phyloP scores from a whole-genome alignment of 352 stramenopile species.

The Phytophthora idaei region DNA sequence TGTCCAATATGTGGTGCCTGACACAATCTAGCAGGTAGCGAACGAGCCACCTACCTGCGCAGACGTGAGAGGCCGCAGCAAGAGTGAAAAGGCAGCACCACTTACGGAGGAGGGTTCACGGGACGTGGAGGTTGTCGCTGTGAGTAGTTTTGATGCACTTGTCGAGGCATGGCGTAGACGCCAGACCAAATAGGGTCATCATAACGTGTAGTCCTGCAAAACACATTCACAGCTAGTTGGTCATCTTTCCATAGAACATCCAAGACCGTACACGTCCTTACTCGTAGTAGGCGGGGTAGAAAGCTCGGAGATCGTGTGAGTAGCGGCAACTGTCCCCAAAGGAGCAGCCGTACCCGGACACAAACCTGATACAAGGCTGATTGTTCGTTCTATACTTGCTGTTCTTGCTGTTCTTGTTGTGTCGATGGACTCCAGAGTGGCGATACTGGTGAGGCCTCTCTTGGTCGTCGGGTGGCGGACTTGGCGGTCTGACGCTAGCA shows the following conservation, averaged over 20 bases:
- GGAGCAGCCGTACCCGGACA: slow-evolving; percentile 42
- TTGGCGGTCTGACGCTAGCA: slow-evolving; percentile 7
- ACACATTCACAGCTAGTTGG: neutral
- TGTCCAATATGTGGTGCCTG: neutral
- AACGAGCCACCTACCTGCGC: slow-evolving; percentile 27
- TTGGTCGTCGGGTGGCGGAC: slow-evolving; percentile 8
- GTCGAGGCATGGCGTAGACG: slow-evolving; percentile 18
- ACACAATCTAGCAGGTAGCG: slow-evolving; percentile 23
- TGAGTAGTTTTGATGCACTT: slow-evolving; percentile 21
- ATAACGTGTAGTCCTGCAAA: slow-evolving; percentile 11
- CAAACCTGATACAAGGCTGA: slow-evolving; percentile 51
- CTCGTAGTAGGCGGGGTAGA: slow-evolving; percentile 36
- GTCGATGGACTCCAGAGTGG: slow-evolving; percentile 6
- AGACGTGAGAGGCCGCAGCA: slow-evolving; percentile 16
- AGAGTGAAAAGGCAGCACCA: slow-evolving; percentile 19
- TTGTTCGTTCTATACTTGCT: slow-evolving; percentile 27
- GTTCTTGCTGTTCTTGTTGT: slow-evolving; percentile 5
- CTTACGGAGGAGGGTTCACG: slow-evolving; percentile 30
- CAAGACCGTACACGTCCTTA: slow-evolving; percentile 9
- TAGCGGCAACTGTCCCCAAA: slow-evolving; percentile 68
- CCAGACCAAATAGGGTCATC: slow-evolving; percentile 24
- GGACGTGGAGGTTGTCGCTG: slow-evolving; percentile 22
- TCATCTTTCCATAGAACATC: neutral
- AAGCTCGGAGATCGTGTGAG: slow-evolving; percentile 45
- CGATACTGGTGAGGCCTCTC: slow-evolving; percentile 26